Evolutionary conservation across 768 basidiomycete genomes (phyloP).

Genomic region (Clitopilus passeckerianus): DNA sequence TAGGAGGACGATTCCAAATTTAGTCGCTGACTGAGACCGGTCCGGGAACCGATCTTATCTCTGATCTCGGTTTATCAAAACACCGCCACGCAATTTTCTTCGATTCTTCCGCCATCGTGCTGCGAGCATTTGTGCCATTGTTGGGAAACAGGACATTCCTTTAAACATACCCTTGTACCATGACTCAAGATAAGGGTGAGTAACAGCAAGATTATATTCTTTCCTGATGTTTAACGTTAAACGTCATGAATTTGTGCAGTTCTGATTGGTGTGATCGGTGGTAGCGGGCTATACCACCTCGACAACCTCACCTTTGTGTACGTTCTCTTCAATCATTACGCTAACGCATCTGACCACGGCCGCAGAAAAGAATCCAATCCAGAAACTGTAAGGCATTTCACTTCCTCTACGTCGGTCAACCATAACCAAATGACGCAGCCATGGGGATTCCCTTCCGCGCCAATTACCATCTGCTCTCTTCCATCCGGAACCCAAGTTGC

Average conservation of each 20-base stretch:
- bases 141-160: neutral
- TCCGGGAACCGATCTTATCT: neutral
- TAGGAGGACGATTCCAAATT: no score
- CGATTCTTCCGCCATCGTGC: neutral
- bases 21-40: no score
- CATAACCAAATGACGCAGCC: conserved; percentile 44
- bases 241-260: conserved; percentile 35
- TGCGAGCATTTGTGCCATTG: neutral
- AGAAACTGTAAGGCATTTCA: conserved; percentile 58
- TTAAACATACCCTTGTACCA: neutral
- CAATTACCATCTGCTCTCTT: conserved; percentile 87
- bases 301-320: conserved; percentile 88
- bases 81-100: neutral
- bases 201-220: neutral
- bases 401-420: neutral
- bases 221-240: neutral
- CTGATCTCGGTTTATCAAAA: neutral
- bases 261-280: conserved; percentile 86
- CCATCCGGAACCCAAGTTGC: conserved; percentile 79
- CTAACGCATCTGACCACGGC: neutral
- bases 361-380: conserved; percentile 70
- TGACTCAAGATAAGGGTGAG: neutral
- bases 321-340: conserved; percentile 23
- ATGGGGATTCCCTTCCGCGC: conserved; percentile 89
- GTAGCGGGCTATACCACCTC: conserved; percentile 89